A percentile compares a stretch with the other conserved stretches of the same genome.
phyloP scores from a whole-genome alignment of 1,284 basidiomycete species.

The Abortiporus biennis region DNA sequence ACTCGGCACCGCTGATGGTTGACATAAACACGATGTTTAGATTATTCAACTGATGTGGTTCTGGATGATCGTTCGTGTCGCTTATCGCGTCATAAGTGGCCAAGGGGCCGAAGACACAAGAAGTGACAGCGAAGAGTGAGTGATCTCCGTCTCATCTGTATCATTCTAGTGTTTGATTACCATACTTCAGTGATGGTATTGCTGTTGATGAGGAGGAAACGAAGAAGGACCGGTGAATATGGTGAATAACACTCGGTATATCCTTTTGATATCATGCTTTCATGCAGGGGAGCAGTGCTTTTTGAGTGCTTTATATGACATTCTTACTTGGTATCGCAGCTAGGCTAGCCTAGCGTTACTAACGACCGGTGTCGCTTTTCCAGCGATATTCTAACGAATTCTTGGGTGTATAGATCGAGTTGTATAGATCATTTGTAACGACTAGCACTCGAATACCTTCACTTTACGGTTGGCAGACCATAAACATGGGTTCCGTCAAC shows the following conservation, averaged over 20 bases:
- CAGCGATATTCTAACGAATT: no score
- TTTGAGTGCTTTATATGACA: no score
- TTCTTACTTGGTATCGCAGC: no score
- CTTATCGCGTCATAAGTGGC: conserved; percentile 74
- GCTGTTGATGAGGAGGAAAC: conserved; percentile 9
- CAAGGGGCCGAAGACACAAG: conserved; percentile 79
- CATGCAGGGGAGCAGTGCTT: no score
- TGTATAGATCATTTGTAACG: no score
- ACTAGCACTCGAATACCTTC: no score
- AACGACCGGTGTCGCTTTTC: no score
- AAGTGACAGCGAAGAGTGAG: conserved; percentile 78
- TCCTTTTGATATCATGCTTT: not conserved
- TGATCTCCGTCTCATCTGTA: conserved; percentile 6
- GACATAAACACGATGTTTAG: conserved; percentile 39
- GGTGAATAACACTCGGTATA: not conserved
- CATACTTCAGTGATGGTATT: conserved; percentile 5
- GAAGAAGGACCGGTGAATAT: conserved; percentile 15
- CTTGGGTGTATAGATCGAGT: no score
- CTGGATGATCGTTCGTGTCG: conserved; percentile 77
- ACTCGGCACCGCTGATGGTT: conserved; percentile 9
- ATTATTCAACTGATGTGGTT: conserved; percentile 82
- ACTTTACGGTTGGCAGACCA: no score
- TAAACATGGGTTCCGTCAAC: no score
- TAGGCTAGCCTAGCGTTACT: no score
- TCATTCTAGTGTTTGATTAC: not conserved